Evolutionary conservation across 257 asterid species (phyloP).

Genomic region (Nicotiana tomentosiformis): DNA sequence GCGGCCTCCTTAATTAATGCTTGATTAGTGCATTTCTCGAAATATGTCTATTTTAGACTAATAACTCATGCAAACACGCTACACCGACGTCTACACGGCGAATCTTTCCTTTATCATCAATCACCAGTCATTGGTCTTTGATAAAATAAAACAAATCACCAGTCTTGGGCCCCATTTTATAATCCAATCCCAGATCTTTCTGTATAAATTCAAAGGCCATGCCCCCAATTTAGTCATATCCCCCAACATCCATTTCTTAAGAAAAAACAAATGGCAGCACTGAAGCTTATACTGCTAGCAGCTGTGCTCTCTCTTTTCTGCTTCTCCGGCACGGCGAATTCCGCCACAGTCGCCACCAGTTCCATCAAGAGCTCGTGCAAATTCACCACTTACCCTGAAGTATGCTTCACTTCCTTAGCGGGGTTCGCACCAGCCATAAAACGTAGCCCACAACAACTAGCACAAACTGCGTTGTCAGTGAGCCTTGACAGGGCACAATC

Average conservation of each 20-base stretch:
- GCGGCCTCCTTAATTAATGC: no score
- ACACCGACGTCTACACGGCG: background rate
- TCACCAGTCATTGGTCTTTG: background rate
- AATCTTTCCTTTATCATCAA: background rate
- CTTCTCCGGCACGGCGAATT: background rate
- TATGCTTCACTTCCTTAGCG: slow-evolving; percentile 15
- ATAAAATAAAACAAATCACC: background rate
- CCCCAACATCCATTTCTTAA: background rate
- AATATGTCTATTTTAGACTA: background rate
- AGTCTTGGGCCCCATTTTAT: background rate
- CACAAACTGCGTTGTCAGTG: slow-evolving; percentile 14
- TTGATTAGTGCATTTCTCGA: background rate
- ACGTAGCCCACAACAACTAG: slow-evolving; percentile 12
- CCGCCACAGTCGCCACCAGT: background rate
- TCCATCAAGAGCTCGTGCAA: slow-evolving; percentile 20
- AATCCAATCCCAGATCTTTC: background rate
- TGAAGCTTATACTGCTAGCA: slow-evolving; percentile 9
- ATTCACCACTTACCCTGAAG: slow-evolving; percentile 12
- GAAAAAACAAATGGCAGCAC: slow-evolving; percentile 17
- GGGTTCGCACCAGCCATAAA: slow-evolving; percentile 12
- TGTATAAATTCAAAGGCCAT: background rate
- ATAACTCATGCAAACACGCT: background rate
- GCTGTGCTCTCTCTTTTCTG: background rate
- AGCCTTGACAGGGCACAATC: slow-evolving; percentile 12
- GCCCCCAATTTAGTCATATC: background rate